phyloP scores from a whole-genome alignment of 1,284 basidiomycete genomes.

The Cutaneotrichosporon sp. region DNA sequence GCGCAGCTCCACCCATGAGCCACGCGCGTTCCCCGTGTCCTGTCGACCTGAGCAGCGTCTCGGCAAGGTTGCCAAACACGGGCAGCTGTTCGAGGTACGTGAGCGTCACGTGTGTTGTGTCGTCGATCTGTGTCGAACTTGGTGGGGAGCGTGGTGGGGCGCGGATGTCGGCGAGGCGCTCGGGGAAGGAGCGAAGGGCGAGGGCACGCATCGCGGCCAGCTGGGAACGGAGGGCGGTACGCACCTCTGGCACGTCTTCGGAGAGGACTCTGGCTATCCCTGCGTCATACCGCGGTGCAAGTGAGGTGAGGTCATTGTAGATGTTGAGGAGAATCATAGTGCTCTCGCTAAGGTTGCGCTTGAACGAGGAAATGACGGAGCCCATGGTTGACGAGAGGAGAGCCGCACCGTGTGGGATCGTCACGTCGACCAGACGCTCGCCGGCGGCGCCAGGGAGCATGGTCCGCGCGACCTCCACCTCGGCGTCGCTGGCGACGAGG shows the following conservation, averaged over 20 bases:
- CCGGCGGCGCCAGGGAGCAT: constrained; percentile 43
- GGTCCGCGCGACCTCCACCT: constrained; percentile 40
- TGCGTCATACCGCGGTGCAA: constrained; percentile 38
- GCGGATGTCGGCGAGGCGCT: constrained; percentile 49
- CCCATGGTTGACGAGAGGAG: constrained; percentile 33
- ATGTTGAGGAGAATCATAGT: constrained; percentile 48
- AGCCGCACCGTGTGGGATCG: constrained; percentile 29
- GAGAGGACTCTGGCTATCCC: constrained; percentile 28
- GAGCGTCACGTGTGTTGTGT: constrained; percentile 46
- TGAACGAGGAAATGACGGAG: constrained; percentile 41
- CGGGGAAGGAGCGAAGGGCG: constrained; percentile 49
- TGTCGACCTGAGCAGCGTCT: constrained; percentile 38
- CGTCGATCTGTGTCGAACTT: constrained; percentile 33
- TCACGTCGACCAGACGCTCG: constrained; percentile 32
- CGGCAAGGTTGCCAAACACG: constrained; percentile 39
- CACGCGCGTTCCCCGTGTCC: constrained; percentile 51
- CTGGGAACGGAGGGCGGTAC: constrained; percentile 24
- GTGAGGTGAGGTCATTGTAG: constrained; percentile 37
- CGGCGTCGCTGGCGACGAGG: constrained; percentile 45
- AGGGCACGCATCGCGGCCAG: constrained; percentile 37
- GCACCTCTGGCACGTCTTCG: constrained; percentile 27
- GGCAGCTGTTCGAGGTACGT: constrained; percentile 49
- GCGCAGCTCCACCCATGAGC: constrained; percentile 47
- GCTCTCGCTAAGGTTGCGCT: constrained; percentile 40
- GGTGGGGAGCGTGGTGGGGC: constrained; percentile 18